These are phyloP conservation scores for Hypoxylon sp. DNA, from an alignment of 2,329 filamentous ascomycete genomes.

Conservation along the genomic window DNA sequence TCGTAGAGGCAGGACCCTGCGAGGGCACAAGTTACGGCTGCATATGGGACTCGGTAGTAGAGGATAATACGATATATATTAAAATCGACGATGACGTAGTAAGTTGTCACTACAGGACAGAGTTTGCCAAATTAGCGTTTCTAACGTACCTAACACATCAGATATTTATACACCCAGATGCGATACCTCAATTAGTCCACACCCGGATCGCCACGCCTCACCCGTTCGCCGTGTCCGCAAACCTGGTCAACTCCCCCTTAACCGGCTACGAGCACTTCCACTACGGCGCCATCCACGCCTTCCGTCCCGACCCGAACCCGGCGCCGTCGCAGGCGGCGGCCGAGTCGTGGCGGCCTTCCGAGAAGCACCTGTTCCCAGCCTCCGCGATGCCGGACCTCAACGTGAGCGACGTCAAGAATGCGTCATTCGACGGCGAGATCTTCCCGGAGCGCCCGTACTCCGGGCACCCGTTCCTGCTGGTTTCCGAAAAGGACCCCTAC, in stretches of 20 bases:
- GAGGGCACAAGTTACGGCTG: slow-evolving; percentile 53
- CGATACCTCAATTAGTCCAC: slow-evolving; percentile 65
- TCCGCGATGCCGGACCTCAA: slow-evolving; percentile 39
- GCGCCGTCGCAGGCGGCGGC: slow-evolving; percentile 44
- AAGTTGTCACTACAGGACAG: slow-evolving; percentile 37
- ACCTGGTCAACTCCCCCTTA: slow-evolving; percentile 67
- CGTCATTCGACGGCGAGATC: slow-evolving; percentile 31
- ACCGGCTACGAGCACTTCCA: slow-evolving; percentile 66
- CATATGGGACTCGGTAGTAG: slow-evolving; percentile 50
- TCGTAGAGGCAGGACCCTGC: slow-evolving; percentile 51
- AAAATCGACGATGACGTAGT: slow-evolving; percentile 61
- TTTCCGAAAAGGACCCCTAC: slow-evolving; percentile 36
- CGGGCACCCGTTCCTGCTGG: slow-evolving; percentile 64
- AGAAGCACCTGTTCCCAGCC: slow-evolving; percentile 39
- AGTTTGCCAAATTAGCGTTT: background rate
- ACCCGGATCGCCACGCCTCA: slow-evolving; percentile 64
- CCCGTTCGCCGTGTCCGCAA: slow-evolving; percentile 64
- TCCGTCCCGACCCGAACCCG: slow-evolving; percentile 61
- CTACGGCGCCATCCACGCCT: slow-evolving; percentile 63
- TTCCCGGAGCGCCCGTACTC: slow-evolving; percentile 53
- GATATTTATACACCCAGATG: slow-evolving; percentile 51
- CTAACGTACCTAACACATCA: slow-evolving; percentile 29
- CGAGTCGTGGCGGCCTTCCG: slow-evolving; percentile 56
- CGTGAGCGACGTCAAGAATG: slow-evolving; percentile 30
- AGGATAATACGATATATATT: slow-evolving; percentile 56